Evolutionary conservation across 176 grass and related monocot species (phyloP).

Genomic region (Tuctoria greenei): DNA sequence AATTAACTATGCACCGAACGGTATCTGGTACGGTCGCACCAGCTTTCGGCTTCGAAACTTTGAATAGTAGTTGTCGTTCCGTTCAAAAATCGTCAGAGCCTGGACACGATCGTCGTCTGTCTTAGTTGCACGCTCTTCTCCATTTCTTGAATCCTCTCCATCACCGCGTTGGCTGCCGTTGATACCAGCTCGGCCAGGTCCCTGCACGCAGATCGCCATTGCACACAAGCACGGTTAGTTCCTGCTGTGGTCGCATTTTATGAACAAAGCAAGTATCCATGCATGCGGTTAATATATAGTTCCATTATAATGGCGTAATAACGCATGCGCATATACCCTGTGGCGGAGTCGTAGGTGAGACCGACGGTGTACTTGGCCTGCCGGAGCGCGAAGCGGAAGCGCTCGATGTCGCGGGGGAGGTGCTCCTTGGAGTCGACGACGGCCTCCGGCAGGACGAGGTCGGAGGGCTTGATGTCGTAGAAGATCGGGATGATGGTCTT

Average conservation of each 20-base stretch:
- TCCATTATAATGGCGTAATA: background rate
- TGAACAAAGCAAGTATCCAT: background rate
- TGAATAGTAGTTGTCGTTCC: constrained; percentile 14
- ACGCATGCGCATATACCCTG: constrained; percentile 41
- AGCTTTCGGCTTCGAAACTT: constrained; percentile 6
- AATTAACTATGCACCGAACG: background rate
- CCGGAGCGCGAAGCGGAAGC: constrained; percentile 50
- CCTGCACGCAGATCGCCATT: constrained; percentile 37
- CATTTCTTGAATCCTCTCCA: constrained; percentile 16
- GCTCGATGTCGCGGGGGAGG: constrained; percentile 33
- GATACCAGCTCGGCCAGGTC: constrained; percentile 41
- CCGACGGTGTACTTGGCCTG: constrained; percentile 75
- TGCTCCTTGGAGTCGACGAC: background rate
- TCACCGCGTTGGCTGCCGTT: constrained; percentile 13
- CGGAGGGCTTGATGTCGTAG: constrained; percentile 72
- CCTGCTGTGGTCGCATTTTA: background rate
- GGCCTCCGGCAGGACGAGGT: constrained; percentile 42
- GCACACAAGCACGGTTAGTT: background rate
- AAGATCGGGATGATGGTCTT: constrained; percentile 86
- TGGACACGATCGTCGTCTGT: constrained; percentile 40
- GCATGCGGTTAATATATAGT: background rate
- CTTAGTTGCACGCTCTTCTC: background rate
- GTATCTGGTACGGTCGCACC: background rate
- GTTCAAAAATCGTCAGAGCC: constrained; percentile 42
- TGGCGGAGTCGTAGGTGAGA: constrained; percentile 60